phyloP scores from a whole-genome alignment of 345 rosid species.

The Acer saccharum region DNA sequence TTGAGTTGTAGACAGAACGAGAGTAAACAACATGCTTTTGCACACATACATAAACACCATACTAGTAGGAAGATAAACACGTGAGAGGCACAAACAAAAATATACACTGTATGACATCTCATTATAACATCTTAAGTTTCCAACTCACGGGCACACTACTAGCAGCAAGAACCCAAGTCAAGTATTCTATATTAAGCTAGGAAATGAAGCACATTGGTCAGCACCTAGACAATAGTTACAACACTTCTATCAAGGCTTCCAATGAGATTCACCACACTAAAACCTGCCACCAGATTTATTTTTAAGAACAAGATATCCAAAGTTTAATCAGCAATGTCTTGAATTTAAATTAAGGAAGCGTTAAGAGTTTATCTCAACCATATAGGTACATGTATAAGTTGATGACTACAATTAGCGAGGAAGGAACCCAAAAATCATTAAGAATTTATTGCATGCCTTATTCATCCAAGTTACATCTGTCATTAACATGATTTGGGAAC shows the following conservation, averaged over 20 bases:
- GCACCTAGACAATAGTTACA: background rate
- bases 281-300: no score
- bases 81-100: background rate
- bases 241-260: background rate
- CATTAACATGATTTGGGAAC: no score
- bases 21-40: background rate
- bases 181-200: background rate
- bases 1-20: background rate
- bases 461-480: no score
- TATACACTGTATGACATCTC: background rate
- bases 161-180: background rate
- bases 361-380: no score
- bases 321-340: no score
- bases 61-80: background rate
- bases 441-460: no score
- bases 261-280: background rate
- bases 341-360: no score
- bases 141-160: background rate
- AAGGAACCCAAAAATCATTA: no score
- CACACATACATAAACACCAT: background rate
- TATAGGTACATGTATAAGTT: no score
- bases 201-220: background rate
- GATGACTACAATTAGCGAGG: no score
- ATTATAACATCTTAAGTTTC: background rate
- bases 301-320: no score